These are phyloP conservation scores for Chamaecrista fasciculata DNA, from an alignment of 306 rosid genomes.

Conservation along the genomic window DNA sequence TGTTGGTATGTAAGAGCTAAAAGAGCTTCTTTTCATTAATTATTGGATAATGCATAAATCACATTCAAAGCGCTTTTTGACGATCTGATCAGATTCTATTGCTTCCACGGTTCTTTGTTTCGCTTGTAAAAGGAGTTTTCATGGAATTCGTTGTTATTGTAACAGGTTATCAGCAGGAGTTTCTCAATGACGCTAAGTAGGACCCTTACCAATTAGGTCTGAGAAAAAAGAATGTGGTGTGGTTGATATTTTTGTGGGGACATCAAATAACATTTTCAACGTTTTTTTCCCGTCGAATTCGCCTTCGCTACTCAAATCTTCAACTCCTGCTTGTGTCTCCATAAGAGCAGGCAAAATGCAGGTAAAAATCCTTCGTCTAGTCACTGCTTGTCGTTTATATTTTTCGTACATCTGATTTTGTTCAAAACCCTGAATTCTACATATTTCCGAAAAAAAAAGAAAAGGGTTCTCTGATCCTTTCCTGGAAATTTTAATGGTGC, in stretches of 20 bases:
- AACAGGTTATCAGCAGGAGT: neutral
- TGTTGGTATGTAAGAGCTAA: neutral
- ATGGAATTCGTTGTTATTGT: neutral
- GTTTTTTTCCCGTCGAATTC: neutral
- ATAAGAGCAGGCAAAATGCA: slow-evolving; percentile 26
- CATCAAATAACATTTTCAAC: neutral
- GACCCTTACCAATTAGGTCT: neutral
- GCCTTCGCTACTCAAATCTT: neutral
- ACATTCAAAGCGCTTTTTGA: neutral
- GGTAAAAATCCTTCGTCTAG: slow-evolving; percentile 14
- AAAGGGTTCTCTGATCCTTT: neutral
- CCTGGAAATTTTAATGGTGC: neutral
- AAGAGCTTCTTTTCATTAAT: neutral
- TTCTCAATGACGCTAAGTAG: neutral
- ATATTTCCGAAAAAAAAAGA: neutral
- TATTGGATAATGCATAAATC: neutral
- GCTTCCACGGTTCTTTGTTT: neutral
- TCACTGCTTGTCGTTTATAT: neutral
- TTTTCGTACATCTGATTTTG: neutral
- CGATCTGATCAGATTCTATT: neutral
- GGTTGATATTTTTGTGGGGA: neutral
- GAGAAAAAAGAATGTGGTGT: neutral
- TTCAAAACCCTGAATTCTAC: neutral
- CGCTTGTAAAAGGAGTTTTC: neutral
- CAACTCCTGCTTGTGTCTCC: neutral